Conservation (phyloP, 1,284 basidiomycete genomes). For the Apiotrichum veenhuisii region DNA sequence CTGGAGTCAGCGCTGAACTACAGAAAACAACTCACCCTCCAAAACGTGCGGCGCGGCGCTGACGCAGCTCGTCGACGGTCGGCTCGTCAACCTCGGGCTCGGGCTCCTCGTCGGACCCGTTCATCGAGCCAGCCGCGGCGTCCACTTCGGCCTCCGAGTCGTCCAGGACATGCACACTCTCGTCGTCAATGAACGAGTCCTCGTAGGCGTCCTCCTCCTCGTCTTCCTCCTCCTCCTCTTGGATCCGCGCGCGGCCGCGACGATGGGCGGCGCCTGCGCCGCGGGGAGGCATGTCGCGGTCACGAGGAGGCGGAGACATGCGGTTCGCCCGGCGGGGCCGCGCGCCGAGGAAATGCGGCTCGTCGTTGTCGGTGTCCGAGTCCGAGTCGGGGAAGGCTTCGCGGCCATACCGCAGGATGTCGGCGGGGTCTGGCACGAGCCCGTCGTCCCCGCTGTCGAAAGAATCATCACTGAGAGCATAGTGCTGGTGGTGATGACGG, state of each 20-base stretch:
- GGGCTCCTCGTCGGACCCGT: conserved; percentile 8
- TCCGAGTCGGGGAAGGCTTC: background rate
- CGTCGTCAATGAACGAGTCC: conserved; percentile 19
- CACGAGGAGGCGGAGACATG: no score
- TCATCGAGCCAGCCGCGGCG: background rate
- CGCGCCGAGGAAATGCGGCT: background rate
- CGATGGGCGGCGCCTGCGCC: background rate
- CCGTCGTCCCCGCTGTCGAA: background rate
- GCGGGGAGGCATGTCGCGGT: no score
- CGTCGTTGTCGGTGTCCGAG: conserved; percentile 5
- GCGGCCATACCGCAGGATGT: background rate
- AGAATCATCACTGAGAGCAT: no score
- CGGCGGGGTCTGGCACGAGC: background rate
- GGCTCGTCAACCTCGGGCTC: conserved; percentile 23
- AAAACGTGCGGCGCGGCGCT: conserved; percentile 14
- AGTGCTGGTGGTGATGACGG: background rate
- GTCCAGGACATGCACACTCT: conserved; percentile 2
- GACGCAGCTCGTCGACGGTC: conserved; percentile 16
- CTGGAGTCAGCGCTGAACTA: background rate
- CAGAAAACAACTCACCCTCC: background rate
- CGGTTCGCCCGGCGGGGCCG: no score
- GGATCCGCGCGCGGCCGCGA: background rate
- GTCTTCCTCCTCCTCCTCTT: background rate
- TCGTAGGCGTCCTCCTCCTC: conserved; percentile 17
- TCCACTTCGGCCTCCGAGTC: background rate